Percentiles rank a stretch among this genome's conserved stretches.
Conservation (phyloP, 805 yeast genomes). For the Geotrichum ghanense region DNA sequence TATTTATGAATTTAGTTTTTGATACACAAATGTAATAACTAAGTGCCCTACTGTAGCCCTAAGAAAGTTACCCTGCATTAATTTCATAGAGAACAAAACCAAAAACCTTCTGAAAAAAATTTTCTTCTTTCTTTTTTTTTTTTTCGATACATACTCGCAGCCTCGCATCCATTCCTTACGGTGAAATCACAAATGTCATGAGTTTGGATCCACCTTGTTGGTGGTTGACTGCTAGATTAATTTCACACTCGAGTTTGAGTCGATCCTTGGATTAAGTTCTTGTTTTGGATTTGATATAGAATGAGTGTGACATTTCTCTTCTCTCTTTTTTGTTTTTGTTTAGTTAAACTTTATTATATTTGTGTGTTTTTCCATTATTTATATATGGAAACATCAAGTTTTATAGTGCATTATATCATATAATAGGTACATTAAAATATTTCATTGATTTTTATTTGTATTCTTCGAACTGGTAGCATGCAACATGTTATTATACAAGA, state of each 20-base stretch:
- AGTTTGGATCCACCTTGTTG: background rate
- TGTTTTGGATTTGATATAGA: constrained; percentile 1
- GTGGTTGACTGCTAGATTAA: background rate
- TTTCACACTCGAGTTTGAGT: background rate
- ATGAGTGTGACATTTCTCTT: background rate
- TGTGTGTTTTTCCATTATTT: too few relatives aligned
- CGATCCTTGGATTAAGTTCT: background rate
- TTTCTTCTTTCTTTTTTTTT: background rate
- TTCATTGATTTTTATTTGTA: too few relatives aligned
- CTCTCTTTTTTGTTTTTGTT: too few relatives aligned
- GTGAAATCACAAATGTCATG: background rate
- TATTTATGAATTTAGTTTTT: too few relatives aligned
- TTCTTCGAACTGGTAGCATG: too few relatives aligned
- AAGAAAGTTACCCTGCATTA: background rate
- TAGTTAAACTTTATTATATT: too few relatives aligned
- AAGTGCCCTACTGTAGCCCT: background rate
- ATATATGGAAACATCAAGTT: too few relatives aligned
- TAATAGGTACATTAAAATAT: too few relatives aligned
- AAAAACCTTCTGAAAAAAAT: background rate
- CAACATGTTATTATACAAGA: too few relatives aligned
- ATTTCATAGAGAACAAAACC: background rate
- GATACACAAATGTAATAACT: background rate
- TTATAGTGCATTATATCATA: too few relatives aligned
- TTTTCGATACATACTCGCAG: background rate
- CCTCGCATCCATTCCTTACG: background rate